A percentile compares a stretch with the other conserved stretches of the same genome.
phyloP scores from a whole-genome alignment of 345 rosid species.

The Citrus sinensis region DVS_A1.0 CM039168.1:28753001-28753500 shows the following conservation, averaged over 20 bases:
- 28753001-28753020: neutral
- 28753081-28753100: constrained; percentile 46
- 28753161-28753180: neutral
- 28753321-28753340: neutral
- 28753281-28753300: constrained; percentile 12
- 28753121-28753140: constrained; percentile 25
- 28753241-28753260: constrained; percentile 25
- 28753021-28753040: constrained; percentile 10
- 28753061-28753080: constrained; percentile 39
- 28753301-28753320: neutral
- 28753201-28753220: constrained; percentile 25
- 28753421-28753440: neutral
- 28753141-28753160: constrained; percentile 7
- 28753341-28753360: neutral
- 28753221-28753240: constrained; percentile 7
- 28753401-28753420: neutral
- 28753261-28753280: constrained; percentile 12
- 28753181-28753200: neutral
- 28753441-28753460: neutral
- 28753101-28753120: constrained; percentile 43
- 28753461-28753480: neutral
- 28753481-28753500: neutral
- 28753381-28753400: neutral
- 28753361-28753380: neutral
- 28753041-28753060: constrained; percentile 36